Evolutionary conservation across 2,329 filamentous ascomycete genomes (phyloP).

Genomic region (Epichloe uncinata): DNA sequence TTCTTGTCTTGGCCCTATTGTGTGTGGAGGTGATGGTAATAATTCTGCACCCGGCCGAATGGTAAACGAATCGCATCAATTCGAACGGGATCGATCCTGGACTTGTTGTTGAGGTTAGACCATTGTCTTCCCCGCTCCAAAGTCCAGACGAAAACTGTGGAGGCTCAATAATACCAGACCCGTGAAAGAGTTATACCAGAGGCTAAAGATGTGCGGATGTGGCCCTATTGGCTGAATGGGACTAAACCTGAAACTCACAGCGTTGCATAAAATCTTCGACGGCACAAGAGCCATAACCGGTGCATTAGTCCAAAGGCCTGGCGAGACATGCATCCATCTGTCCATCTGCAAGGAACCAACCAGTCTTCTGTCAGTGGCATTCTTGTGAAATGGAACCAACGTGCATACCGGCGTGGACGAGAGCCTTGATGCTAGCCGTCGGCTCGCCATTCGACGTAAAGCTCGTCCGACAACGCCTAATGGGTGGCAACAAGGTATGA

Average conservation of each 20-base stretch:
- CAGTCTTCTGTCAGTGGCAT: no score
- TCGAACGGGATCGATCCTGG: background rate
- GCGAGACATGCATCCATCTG: no score
- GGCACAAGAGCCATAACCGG: background rate
- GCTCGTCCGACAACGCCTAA: no score
- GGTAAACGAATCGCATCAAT: background rate
- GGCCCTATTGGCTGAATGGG: constrained; percentile 16
- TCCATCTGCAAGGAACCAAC: no score
- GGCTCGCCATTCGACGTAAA: no score
- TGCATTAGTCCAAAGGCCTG: no score
- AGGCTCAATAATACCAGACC: background rate
- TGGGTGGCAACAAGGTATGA: no score
- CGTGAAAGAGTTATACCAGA: background rate
- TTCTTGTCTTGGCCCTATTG: background rate
- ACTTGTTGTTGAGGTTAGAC: background rate
- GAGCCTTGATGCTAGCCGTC: no score
- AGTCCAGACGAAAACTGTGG: background rate
- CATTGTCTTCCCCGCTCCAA: background rate
- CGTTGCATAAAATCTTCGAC: constrained; percentile 18
- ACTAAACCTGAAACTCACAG: constrained; percentile 22
- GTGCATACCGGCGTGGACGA: no score
- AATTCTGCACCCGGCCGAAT: background rate
- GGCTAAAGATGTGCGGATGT: constrained; percentile 9
- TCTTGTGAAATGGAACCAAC: no score
- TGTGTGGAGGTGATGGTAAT: background rate